These are phyloP conservation scores for Populus tomentosa DNA, from an alignment of 441 rosid genomes.

Conservation along the genomic window DNA sequence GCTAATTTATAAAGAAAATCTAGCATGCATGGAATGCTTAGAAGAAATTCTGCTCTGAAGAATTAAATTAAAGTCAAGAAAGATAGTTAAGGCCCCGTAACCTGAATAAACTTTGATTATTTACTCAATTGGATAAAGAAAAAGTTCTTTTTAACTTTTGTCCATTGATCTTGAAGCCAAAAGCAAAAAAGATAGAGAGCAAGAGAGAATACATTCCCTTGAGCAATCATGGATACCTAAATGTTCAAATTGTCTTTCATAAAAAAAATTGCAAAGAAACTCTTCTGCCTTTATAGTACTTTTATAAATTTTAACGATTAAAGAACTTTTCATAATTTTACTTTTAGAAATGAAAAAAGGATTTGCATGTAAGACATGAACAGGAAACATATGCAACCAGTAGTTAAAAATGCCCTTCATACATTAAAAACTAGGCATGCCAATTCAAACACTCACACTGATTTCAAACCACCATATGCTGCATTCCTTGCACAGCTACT, in stretches of 20 bases:
- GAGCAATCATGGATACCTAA: neutral
- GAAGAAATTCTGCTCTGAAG: neutral
- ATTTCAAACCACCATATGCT: constrained; percentile 47
- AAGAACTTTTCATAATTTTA: neutral
- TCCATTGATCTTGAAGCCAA: neutral
- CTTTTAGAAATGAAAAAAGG: neutral
- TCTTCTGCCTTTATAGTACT: neutral
- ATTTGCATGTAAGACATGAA: neutral
- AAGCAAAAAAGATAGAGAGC: neutral
- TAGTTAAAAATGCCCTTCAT: neutral
- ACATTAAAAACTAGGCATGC: constrained; percentile 4
- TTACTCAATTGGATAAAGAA: neutral
- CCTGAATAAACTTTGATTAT: neutral
- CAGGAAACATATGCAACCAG: neutral
- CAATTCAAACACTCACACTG: constrained; percentile 40
- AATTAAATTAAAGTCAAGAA: neutral
- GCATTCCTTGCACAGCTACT: constrained; percentile 25
- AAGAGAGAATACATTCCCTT: neutral
- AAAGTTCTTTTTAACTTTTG: neutral
- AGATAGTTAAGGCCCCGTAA: neutral
- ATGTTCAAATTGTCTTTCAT: neutral
- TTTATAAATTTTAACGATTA: neutral
- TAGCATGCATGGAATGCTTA: neutral
- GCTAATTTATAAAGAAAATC: neutral
- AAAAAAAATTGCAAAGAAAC: neutral